These are phyloP conservation scores for Globisporangium polare DNA, from an alignment of 352 stramenopile genomes.

Conservation along the genomic window DNA sequence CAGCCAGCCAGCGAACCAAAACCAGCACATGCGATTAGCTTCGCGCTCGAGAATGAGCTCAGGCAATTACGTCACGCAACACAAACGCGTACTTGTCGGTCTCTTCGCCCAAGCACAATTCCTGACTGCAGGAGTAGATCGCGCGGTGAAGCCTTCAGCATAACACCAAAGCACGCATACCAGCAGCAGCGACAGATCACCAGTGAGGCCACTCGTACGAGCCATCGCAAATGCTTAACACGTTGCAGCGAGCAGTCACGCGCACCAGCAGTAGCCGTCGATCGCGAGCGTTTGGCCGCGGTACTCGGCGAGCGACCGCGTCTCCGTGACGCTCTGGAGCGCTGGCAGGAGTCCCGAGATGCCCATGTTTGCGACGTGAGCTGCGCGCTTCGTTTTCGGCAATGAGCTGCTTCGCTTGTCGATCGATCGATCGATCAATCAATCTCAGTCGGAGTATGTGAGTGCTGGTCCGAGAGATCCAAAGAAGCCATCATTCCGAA, in stretches of 20 bases:
- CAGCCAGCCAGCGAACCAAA: no score
- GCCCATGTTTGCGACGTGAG: conserved; percentile 30
- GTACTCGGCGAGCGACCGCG: conserved; percentile 51
- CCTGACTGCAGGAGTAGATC: conserved; percentile 71
- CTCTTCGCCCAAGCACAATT: conserved; percentile 61
- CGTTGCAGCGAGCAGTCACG: no score
- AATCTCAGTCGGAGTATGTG: neutral
- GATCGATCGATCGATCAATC: no score
- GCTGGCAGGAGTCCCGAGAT: conserved; percentile 56
- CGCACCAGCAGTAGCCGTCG: conserved; percentile 85
- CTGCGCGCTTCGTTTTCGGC: neutral
- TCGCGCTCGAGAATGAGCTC: no score
- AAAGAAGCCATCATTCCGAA: neutral
- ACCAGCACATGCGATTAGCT: neutral
- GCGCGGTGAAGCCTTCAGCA: conserved; percentile 69
- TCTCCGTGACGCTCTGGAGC: conserved; percentile 76
- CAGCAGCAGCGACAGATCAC: neutral
- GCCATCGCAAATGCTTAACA: no score
- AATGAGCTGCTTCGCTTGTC: neutral
- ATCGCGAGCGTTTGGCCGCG: conserved; percentile 64
- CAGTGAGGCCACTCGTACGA: no score
- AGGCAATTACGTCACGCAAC: neutral
- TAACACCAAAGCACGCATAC: neutral
- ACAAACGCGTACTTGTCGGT: conserved; percentile 55
- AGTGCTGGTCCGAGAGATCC: neutral